These are phyloP conservation scores for Candida tetrigidarum DNA, from an alignment of 1,139 yeast species.

Conservation along the genomic window DNA sequence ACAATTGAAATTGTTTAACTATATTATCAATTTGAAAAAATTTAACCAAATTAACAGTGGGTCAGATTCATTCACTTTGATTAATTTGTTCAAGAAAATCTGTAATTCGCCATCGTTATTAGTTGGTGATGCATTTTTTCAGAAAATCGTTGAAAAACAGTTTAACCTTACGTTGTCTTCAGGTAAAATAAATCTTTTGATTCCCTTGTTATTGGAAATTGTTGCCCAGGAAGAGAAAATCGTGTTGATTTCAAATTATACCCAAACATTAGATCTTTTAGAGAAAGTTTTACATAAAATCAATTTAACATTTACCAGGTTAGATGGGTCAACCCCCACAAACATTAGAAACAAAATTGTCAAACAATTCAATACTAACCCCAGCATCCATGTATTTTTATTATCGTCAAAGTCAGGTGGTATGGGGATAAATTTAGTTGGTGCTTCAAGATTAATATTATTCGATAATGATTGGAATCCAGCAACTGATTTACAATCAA, in stretches of 20 bases:
- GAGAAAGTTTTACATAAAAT: constrained; percentile 58
- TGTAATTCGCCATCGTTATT: constrained; percentile 82
- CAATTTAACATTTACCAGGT: constrained; percentile 57
- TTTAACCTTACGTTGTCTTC: constrained; percentile 25
- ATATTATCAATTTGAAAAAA: constrained; percentile 32
- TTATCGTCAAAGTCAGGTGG: constrained; percentile 96
- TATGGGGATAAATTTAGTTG: constrained; percentile 85
- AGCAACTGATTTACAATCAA: constrained; percentile 88
- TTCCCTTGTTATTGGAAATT: constrained; percentile 57
- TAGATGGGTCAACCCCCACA: constrained; percentile 86
- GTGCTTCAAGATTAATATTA: constrained; percentile 83
- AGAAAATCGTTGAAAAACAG: constrained; percentile 21
- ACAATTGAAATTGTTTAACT: constrained; percentile 61
- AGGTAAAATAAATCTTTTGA: constrained; percentile 62
- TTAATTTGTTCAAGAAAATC: constrained; percentile 75
- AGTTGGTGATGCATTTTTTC: constrained; percentile 40
- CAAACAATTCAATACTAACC: constrained; percentile 60
- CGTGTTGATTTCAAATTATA: constrained; percentile 87
- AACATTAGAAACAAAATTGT: constrained; percentile 69
- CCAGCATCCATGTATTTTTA: constrained; percentile 63
- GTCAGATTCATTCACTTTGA: constrained; percentile 63
- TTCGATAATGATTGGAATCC: constrained; percentile 98
- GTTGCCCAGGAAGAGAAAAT: constrained; percentile 60
- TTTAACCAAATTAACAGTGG: constrained; percentile 19
- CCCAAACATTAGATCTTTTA: constrained; percentile 82